Conservation (phyloP, 1,284 basidiomycete species). For the Trametes pubescens region DNA sequence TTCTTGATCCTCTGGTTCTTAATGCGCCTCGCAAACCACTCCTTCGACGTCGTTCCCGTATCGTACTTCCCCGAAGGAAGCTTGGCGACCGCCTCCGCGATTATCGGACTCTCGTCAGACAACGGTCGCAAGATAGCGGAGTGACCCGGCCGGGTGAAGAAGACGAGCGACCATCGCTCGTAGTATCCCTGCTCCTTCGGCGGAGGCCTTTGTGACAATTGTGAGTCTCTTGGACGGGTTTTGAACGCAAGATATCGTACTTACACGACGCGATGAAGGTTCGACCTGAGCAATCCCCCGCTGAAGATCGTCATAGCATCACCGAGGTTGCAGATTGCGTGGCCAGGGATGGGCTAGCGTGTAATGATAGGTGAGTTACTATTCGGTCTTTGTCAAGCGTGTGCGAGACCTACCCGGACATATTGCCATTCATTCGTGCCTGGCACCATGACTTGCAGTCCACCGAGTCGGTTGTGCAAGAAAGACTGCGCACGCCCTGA, state of each 20-base stretch:
- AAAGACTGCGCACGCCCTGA: not conserved
- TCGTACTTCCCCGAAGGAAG: constrained; percentile 33
- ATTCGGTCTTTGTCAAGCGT: too few species aligned
- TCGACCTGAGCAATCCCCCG: constrained; percentile 49
- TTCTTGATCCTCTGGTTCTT: constrained; percentile 42
- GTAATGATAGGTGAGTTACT: not conserved
- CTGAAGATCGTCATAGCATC: constrained; percentile 53
- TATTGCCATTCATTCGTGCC: constrained; percentile 67
- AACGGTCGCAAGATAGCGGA: constrained; percentile 36
- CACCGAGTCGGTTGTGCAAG: constrained; percentile 74
- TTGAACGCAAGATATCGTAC: constrained; percentile 9
- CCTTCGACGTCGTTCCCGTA: constrained; percentile 38
- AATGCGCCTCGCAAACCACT: constrained; percentile 43
- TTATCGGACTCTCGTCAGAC: constrained; percentile 33
- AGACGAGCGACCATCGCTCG: constrained; percentile 48
- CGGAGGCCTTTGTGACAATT: constrained; percentile 35
- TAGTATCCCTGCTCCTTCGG: constrained; percentile 41
- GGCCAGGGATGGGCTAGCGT: constrained; percentile 44
- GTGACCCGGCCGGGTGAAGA: constrained; percentile 47
- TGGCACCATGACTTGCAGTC: constrained; percentile 74
- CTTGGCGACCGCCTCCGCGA: constrained; percentile 38
- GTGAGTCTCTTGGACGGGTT: not conserved
- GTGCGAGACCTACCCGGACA: not conserved
- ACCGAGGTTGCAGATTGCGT: constrained; percentile 51
- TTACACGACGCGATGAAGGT: constrained; percentile 48